Percentiles rank a stretch among this genome's conserved stretches.
Evolutionary conservation across 768 basidiomycete genomes (phyloP).

Genomic region (Macrolepiota fuliginosa): DNA sequence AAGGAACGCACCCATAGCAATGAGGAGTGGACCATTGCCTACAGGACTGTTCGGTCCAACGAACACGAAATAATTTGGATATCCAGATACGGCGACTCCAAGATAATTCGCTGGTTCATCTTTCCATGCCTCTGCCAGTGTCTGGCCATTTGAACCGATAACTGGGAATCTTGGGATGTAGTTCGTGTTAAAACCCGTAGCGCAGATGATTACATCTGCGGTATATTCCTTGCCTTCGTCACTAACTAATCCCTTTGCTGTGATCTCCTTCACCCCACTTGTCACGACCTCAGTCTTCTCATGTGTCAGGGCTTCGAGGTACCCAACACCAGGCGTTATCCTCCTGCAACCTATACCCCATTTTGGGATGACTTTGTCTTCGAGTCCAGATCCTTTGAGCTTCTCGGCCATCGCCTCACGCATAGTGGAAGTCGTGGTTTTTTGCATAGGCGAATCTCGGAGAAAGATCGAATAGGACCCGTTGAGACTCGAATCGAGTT

Average conservation of each 20-base stretch:
- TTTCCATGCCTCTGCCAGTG: conserved; percentile 29
- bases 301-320: conserved; percentile 29
- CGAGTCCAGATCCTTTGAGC: too few species aligned
- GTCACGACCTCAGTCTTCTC: too few species aligned
- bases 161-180: too few species aligned
- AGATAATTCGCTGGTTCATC: conserved; percentile 28
- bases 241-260: conserved; percentile 25
- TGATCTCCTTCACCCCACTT: too few species aligned
- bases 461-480: conserved; percentile 28
- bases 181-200: too few species aligned
- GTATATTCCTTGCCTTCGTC: conserved; percentile 28
- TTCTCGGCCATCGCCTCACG: conserved; percentile 37
- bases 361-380: too few species aligned
- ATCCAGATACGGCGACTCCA: too few species aligned
- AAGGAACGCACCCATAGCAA: conserved; percentile 24
- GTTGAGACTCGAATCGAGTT: conserved; percentile 38
- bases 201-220: conserved; percentile 32
- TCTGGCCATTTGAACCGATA: conserved; percentile 24
- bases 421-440: conserved; percentile 23
- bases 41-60: conserved; percentile 33
- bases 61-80: too few species aligned
- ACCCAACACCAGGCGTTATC: conserved; percentile 32
- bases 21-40: conserved; percentile 31
- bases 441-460: conserved; percentile 31
- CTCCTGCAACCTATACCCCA: conserved; percentile 33